Evolutionary conservation across 352 stramenopile genomes (phyloP).

Genomic region (Aphanomyces euteiches): DNA sequence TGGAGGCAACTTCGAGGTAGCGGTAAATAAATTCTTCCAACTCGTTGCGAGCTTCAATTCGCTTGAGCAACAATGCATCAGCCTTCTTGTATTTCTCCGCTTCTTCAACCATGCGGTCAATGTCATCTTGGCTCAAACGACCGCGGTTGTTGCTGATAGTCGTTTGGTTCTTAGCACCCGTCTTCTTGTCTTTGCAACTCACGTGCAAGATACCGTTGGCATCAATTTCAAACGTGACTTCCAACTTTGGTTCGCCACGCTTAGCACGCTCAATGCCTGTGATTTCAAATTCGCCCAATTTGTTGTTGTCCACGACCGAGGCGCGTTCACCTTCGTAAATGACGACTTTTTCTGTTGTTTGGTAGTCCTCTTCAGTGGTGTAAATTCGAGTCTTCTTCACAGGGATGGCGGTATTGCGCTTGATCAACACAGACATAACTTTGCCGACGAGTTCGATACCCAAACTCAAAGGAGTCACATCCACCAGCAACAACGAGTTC

Average conservation of each 20-base stretch:
- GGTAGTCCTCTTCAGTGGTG: constrained; percentile 65
- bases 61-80: constrained; percentile 60
- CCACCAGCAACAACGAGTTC: constrained; percentile 39
- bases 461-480: constrained; percentile 35
- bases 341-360: constrained; percentile 85
- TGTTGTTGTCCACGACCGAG: constrained; percentile 89
- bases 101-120: constrained; percentile 66
- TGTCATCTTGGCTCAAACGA: constrained; percentile 62
- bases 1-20: constrained; percentile 21
- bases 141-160: constrained; percentile 77
- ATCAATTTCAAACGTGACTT: constrained; percentile 89
- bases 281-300: constrained; percentile 90
- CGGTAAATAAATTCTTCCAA: constrained; percentile 73
- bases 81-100: constrained; percentile 74
- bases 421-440: constrained; percentile 61
- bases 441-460: constrained; percentile 63
- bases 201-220: constrained; percentile 92
- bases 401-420: constrained; percentile 50
- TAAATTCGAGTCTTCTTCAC: constrained; percentile 38
- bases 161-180: constrained; percentile 55
- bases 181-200: constrained; percentile 83
- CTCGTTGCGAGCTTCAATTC: constrained; percentile 65
- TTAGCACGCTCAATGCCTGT: constrained; percentile 82
- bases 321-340: constrained; percentile 87
- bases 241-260: constrained; percentile 86